Evolutionary conservation across 2,329 filamentous ascomycete species (phyloP), one percentile per base, ranked within the genome.

Genomic region (Hypomyces perniciosus): DNA sequence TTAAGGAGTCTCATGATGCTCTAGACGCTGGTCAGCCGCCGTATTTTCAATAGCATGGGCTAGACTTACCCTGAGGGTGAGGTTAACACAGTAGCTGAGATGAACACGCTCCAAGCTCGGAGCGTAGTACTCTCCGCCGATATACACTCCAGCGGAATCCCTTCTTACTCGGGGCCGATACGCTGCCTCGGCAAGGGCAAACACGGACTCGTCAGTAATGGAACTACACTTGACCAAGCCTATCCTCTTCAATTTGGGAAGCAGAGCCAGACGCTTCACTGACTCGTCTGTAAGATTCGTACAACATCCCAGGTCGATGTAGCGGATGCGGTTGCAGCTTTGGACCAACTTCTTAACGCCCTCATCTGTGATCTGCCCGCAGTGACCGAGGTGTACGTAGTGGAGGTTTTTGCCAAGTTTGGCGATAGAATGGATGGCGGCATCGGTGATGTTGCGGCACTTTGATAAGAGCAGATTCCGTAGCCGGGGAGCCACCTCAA

Each of bases 221-320:
- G 79, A 82, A 54, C 83, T 83, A 64, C 93, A 99, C 69, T 99
- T 99, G 48, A 99, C 93, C 48, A 99, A 72, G 1, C 93, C 93
- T 54, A 99, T 96, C 35, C 93, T 80, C 73, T 96, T 91, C 48
- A 99, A 75, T 68, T 99, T 99, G 3, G 93, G 93, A 5, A 99
- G 78, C 10, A 82, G 82, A 5, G 93, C 91, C 35, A 99, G 76
- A 56, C 89, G 85, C 55, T 80, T 86, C 12, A 99, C 86, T 26
- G 91, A 96, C 8, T 79, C 77, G 61, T 99, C 93, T 0, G 93
- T 97, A 54, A 99, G 74, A 59, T 89, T 85, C 10, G 80, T 81
- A 69, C 93, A 99, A 72, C 93, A 97, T n/a, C 93, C 93, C 40
- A 99, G 74, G 65, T 99, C 93, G 57, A 99, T 99, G 66, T 99